Base-by-base conservation (phyloP, 257 asterid genomes). In the Perilla frutescens region DNA sequence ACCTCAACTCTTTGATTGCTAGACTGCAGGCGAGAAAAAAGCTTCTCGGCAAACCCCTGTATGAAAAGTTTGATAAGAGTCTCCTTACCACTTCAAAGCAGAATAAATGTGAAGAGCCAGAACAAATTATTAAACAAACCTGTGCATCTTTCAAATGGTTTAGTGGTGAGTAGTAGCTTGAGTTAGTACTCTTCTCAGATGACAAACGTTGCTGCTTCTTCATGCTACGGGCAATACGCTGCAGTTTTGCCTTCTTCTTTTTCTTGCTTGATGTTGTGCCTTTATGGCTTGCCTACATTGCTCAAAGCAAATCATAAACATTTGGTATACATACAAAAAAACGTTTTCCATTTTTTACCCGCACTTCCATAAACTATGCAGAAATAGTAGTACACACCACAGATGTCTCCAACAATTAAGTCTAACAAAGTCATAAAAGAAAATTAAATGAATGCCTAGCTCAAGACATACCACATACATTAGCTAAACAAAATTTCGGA, bases 181-280 rank as follows among this genome's bases (percentile, higher is more conserved):
- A 56, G 75, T 20, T 20, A 20, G 71, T 76, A 69, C 60, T 84
- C 54, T 83, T 87, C 77, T 84, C 90, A 12, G 96, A 84, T 79
- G 92, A 87, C 63, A 76, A 10, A 11, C 97, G 90, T 72, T 95
- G 96, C 87, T 92, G 96, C 90, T 87, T 95, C 87, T 95, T 95
- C 96, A 95, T 84, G 78, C 92, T 90, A 57, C 96, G 93, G n/a
- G 88, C 84, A 57, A 65, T 90, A 67, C 99, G 98, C 88, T 88
- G 85, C 84, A 91, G 81, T 82, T 95, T 95, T 51, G 98, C 97
- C 84, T 90, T 84, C 92, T 95, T 95, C 88, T 95, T 95, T 95
- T 89, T 95, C 84, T 92, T 95, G 88, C 99, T 95, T 59, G 99
- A 76, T 65, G 88, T 60, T 58, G 99, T 95, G 66, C 99, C 99